Evolutionary conservation across 345 rosid genomes (phyloP).

Genomic region (Lepidium aucheri): DNA sequence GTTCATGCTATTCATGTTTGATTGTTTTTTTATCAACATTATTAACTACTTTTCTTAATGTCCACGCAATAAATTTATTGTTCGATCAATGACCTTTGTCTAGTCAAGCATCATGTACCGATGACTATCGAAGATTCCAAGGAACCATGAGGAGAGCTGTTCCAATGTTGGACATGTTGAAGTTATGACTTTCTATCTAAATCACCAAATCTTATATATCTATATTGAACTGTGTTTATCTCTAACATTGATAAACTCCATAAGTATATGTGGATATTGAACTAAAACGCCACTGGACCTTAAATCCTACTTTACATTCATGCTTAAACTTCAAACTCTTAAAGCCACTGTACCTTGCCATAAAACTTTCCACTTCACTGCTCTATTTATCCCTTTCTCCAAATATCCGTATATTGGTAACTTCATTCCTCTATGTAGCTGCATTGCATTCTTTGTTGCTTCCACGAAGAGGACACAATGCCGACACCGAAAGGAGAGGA

Average conservation of each 20-base stretch:
- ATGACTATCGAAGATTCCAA: no score
- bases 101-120: no score
- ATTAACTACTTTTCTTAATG: no score
- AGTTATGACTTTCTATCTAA: not conserved
- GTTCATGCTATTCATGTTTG: no score
- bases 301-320: conserved; percentile 2
- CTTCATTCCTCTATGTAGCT: conserved; percentile 44
- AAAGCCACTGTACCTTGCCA: conserved; percentile 95
- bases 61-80: no score
- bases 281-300: not conserved
- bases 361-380: conserved; percentile 81
- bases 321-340: conserved; percentile 39
- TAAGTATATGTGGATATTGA: conserved; percentile 14
- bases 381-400: conserved; percentile 42
- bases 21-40: no score
- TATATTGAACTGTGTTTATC: not conserved
- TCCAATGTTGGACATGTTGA: not conserved
- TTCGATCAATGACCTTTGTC: no score
- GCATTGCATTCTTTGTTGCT: conserved; percentile 31
- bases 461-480: conserved; percentile 8
- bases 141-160: not conserved
- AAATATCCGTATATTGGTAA: conserved; percentile 47
- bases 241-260: not conserved
- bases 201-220: not conserved
- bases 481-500: no score